Base-by-base conservation (phyloP, 305 asterid species). In the Fraxinus velutina region DNA sequence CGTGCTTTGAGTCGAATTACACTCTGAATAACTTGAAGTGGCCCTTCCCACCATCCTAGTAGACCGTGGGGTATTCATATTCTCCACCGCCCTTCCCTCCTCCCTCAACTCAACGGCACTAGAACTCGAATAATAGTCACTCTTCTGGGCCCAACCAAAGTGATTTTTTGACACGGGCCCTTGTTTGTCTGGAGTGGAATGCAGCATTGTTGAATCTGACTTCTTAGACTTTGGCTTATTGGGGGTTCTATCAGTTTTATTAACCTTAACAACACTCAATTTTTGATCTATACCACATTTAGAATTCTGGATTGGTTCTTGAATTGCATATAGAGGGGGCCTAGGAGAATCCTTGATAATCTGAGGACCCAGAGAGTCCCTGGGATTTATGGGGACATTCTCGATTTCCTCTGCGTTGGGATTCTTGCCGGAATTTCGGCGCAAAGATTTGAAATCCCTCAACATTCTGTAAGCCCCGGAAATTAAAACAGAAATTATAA, bases 401-500 rank as follows among this genome's bases (percentile, higher is more conserved):
- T 96, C 99, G 57, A 50, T 87, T 85, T 96, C 99, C 91, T 92
- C 98, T 8, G 85, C 33, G 80, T 86, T 85, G 44, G 84, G 80
- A 81, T 86, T 92, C 91, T 89, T 93, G 71, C 90, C 90, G 66
- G 92, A 80, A 79, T 94, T 91, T 34, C 97, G 92, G 42, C 98
- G 93, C 92, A 89, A 77, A 90, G 90, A 89, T 82, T 91, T 96
- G 87, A 91, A 88, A 77, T 96, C 98, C 89, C 95, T 90, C 93
- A 93, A 86, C 98, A 96, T 94, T 90, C 97, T 96, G 89, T 66
- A 79, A 70, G 71, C 79, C 81, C 82, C 50, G 81, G 27, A 74
- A 72, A 79, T 62, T 27, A 82, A 57, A 71, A 80, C 77, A 60
- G 12, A 36, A 27, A 62, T 47, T 74, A 32, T 15, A 5, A 44